Evolutionary conservation across 2,329 filamentous ascomycete genomes (phyloP), one percentile per base, ranked within the genome.

Genomic region (Nannizziopsis barbatae): DNA sequence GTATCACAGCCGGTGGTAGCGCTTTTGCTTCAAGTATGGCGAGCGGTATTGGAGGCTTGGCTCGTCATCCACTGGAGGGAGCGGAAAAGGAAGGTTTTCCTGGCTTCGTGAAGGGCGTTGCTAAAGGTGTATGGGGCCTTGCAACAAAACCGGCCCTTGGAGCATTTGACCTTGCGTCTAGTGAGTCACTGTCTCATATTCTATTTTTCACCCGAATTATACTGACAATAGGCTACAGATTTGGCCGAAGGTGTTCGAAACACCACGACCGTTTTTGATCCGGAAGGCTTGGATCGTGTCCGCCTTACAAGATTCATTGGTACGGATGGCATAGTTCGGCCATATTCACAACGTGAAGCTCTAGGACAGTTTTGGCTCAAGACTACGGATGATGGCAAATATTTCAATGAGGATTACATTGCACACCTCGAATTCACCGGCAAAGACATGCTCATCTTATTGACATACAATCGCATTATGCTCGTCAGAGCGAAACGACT

Each of bases 331-430:
- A 86, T 98, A 52, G 89, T 98, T 31, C 83, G 90, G 2, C 89
- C 92, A 0, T 98, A 95, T 72, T 89, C 83, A 49, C 86, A 94
- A 62, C 86, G 92, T 41, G 92, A 98, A 72, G 89, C 92, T 0
- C 80, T 98, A 2, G 92, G 92, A 0, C 92, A 98, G 65, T 95
- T 87, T 72, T 98, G 92, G 93, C 81, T 98, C 55, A 98, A 98
- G 75, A 94, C 95, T 51, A 81, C 94, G 9, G 92, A 98, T 68
- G 92, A 95, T 55, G 92, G 92, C 53, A 92, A 89, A 65, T 96
- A 90, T 73, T 98, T 98, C 76, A 84, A 94, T 68, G 92, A 98
- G 67, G 79, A 87, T 62, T 98, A 98, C 70, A 92, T 98, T 64
- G 93, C 89, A 3, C 93, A 98, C 63, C 74, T 98, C 3, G 90